Evolutionary conservation across 768 basidiomycete species (phyloP).

Genomic region (Suillus lakei): DNA sequence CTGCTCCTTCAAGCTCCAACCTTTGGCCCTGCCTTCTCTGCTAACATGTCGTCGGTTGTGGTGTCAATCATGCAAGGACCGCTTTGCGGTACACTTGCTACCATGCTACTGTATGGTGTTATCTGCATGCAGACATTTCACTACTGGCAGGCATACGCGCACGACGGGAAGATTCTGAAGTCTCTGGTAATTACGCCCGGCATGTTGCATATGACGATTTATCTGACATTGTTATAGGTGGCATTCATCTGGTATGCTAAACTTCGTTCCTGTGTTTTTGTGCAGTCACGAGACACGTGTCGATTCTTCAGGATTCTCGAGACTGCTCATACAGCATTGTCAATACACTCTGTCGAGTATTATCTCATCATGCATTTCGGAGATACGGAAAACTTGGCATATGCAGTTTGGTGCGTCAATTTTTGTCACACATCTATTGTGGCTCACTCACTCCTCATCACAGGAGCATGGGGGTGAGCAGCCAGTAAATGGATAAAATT

Average conservation of each 20-base stretch:
- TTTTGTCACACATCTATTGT: background rate
- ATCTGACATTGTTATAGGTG: constrained; percentile 10
- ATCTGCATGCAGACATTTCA: constrained; percentile 22
- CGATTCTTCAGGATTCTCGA: constrained; percentile 11
- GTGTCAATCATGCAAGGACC: constrained; percentile 16
- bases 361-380: constrained; percentile 20
- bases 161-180: constrained; percentile 12
- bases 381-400: background rate
- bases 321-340: too few species aligned
- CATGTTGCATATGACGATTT: background rate
- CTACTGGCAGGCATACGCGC: constrained; percentile 12
- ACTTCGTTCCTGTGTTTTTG: background rate
- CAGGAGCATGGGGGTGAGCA: constrained; percentile 18
- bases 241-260: constrained; percentile 14
- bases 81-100: constrained; percentile 16
- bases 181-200: constrained; percentile 1
- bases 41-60: constrained; percentile 10
- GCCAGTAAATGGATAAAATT: background rate
- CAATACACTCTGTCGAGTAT: constrained; percentile 16
- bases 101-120: constrained; percentile 16
- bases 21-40: background rate
- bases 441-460: background rate
- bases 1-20: background rate
- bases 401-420: constrained; percentile 17
- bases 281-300: background rate